Conservation (phyloP, 495 filamentous ascomycete genomes). For the Talaromyces stipitatus region DNA sequence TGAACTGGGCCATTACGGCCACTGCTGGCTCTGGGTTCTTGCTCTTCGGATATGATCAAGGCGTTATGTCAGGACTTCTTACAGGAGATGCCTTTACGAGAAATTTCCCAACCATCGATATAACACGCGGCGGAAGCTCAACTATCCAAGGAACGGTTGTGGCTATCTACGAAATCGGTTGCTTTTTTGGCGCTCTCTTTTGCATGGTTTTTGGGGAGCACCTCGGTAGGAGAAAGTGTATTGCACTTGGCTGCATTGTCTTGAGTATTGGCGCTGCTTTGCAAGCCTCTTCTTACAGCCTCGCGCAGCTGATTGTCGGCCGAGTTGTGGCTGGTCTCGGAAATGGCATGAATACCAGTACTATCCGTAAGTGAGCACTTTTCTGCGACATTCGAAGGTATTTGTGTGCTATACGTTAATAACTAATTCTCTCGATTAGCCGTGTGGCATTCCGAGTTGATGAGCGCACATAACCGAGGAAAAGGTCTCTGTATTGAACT, state of each 20-base stretch:
- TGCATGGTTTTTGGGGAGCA: constrained; percentile 43
- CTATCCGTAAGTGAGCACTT: constrained; percentile 27
- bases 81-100: constrained; percentile 22
- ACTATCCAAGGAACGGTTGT: constrained; percentile 29
- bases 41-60: constrained; percentile 40
- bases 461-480: constrained; percentile 53
- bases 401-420: neutral
- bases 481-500: constrained; percentile 56
- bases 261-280: constrained; percentile 49
- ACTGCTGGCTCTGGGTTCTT: constrained; percentile 34
- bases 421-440: constrained; percentile 14
- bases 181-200: constrained; percentile 48
- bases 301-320: constrained; percentile 45
- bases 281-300: constrained; percentile 43
- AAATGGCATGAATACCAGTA: constrained; percentile 41
- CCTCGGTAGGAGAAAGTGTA: constrained; percentile 47
- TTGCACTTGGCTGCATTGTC: constrained; percentile 43
- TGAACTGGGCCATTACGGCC: constrained; percentile 29
- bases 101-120: constrained; percentile 27
- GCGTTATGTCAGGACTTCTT: constrained; percentile 34
- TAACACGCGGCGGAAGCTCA: constrained; percentile 22
- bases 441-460: constrained; percentile 50
- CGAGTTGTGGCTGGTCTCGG: constrained; percentile 40
- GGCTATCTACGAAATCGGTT: constrained; percentile 40
- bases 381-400: neutral